phyloP scores from a whole-genome alignment of 768 basidiomycete species.

The Bullera alba region DNA sequence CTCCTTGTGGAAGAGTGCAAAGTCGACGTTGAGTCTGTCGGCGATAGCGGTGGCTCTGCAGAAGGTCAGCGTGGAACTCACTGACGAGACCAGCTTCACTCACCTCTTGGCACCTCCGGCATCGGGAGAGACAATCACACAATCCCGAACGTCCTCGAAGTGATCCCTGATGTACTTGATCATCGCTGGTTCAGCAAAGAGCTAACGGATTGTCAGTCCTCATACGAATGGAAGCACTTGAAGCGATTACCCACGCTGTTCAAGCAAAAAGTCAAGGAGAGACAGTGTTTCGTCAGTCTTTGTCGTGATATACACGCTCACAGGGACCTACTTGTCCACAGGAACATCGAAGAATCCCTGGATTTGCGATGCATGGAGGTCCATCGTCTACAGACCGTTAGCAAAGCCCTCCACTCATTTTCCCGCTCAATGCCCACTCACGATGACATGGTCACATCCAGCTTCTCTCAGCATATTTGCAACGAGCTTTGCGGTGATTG shows the following conservation, averaged over 20 bases:
- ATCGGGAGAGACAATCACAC: conserved; percentile 91
- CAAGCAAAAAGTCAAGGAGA: not conserved
- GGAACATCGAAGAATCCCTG: conserved; percentile 99
- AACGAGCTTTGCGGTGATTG: conserved; percentile 96
- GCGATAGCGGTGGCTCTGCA: conserved; percentile 84
- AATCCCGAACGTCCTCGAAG: conserved; percentile 76
- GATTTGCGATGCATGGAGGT: conserved; percentile 93
- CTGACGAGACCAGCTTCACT: conserved; percentile 40
- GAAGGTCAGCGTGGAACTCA: not conserved
- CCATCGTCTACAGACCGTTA: conserved; percentile 65
- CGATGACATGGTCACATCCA: conserved; percentile 93
- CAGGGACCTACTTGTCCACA: conserved; percentile 70
- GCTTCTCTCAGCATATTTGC: conserved; percentile 97
- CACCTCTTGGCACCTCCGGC: conserved; percentile 98
- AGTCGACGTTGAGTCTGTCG: conserved; percentile 89
- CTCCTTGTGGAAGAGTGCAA: conserved; percentile 90
- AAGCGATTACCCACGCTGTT: not conserved
- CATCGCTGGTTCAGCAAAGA: conserved; percentile 94
- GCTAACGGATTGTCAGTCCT: too few relatives aligned
- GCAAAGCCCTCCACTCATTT: not conserved
- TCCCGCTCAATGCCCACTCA: conserved; percentile 24
- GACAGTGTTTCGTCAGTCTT: too few relatives aligned
- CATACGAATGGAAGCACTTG: too few relatives aligned
- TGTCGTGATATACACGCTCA: too few relatives aligned
- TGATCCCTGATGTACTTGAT: conserved; percentile 81